These are phyloP conservation scores for Termitomyces bulborhizus DNA, from an alignment of 768 basidiomycete genomes.

Conservation along the genomic window DNA sequence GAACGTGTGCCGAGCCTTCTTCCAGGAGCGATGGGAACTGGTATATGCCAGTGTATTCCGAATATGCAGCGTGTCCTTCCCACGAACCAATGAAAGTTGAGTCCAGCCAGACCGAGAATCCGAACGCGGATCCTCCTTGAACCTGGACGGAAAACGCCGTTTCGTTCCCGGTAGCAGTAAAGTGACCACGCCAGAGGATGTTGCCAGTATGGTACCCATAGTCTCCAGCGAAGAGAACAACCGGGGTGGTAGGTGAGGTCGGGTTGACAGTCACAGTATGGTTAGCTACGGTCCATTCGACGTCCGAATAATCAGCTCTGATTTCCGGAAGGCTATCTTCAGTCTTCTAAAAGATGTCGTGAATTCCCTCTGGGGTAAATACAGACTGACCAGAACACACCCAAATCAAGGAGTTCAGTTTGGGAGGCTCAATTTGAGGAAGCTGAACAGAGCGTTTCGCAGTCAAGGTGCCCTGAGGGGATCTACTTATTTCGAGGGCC, in stretches of 20 bases:
- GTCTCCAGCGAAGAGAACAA: conserved; percentile 41
- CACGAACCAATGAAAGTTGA: conserved; percentile 42
- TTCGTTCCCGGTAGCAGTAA: conserved; percentile 39
- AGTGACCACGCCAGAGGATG: conserved; percentile 47
- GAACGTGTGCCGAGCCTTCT: conserved; percentile 29
- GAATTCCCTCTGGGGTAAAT: background rate
- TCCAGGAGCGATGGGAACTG: conserved; percentile 24
- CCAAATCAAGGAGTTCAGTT: conserved; percentile 29
- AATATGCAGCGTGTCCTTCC: conserved; percentile 31
- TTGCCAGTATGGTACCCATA: conserved; percentile 49
- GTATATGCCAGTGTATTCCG: conserved; percentile 27
- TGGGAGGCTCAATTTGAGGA: conserved; percentile 28
- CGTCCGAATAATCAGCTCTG: conserved; percentile 30
- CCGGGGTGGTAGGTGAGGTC: conserved; percentile 27
- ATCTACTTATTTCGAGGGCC: conserved; percentile 24
- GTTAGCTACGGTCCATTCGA: conserved; percentile 36
- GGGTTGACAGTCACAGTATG: conserved; percentile 38
- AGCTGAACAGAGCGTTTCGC: conserved; percentile 23
- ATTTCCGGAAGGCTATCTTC: conserved; percentile 40
- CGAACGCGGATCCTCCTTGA: conserved; percentile 42
- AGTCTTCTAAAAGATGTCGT: conserved; percentile 25
- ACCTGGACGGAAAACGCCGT: conserved; percentile 34
- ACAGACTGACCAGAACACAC: conserved; percentile 16
- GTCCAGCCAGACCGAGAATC: conserved; percentile 44
- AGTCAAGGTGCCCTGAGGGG: conserved; percentile 35